phyloP scores from a whole-genome alignment of 768 basidiomycete genomes.

The Boletales sp. region DNA sequence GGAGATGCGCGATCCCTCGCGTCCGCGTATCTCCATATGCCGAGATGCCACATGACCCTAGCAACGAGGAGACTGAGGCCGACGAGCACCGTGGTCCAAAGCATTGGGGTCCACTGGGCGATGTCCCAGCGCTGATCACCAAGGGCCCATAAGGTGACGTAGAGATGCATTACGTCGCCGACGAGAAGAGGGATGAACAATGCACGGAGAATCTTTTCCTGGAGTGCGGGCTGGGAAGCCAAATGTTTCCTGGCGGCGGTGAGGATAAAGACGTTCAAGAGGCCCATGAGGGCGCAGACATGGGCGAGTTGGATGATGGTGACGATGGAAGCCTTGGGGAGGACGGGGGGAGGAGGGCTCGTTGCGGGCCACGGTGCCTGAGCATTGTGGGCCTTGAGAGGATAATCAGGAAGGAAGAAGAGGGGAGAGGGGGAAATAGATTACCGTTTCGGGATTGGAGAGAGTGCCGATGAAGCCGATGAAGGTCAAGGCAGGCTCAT shows the following conservation, averaged over 20 bases:
- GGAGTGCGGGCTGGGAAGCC: constrained; percentile 52
- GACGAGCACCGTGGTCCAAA: constrained; percentile 62
- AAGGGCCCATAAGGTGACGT: constrained; percentile 69
- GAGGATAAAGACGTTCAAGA: constrained; percentile 67
- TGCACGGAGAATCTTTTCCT: constrained; percentile 67
- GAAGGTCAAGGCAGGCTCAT: constrained; percentile 66
- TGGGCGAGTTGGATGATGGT: constrained; percentile 75
- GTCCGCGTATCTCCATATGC: constrained; percentile 71
- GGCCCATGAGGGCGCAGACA: constrained; percentile 69
- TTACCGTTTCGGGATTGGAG: constrained; percentile 60
- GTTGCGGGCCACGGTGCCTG: constrained; percentile 70
- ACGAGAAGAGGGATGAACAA: constrained; percentile 65
- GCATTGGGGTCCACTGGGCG: constrained; percentile 60
- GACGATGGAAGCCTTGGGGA: constrained; percentile 63
- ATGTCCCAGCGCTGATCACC: constrained; percentile 68
- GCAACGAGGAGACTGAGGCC: constrained; percentile 68
- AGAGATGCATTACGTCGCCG: constrained; percentile 66
- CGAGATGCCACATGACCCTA: constrained; percentile 69
- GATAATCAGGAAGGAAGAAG: constrained; percentile 1
- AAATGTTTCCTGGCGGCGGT: constrained; percentile 59
- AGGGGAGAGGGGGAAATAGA: constrained; percentile 12
- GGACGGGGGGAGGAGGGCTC: constrained; percentile 41
- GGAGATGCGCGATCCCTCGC: constrained; percentile 45
- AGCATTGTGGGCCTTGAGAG: constrained; percentile 58
- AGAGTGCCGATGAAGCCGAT: constrained; percentile 65